Conservation (phyloP, 2,329 filamentous ascomycete species). For the Talaromyces sp. region DNA sequence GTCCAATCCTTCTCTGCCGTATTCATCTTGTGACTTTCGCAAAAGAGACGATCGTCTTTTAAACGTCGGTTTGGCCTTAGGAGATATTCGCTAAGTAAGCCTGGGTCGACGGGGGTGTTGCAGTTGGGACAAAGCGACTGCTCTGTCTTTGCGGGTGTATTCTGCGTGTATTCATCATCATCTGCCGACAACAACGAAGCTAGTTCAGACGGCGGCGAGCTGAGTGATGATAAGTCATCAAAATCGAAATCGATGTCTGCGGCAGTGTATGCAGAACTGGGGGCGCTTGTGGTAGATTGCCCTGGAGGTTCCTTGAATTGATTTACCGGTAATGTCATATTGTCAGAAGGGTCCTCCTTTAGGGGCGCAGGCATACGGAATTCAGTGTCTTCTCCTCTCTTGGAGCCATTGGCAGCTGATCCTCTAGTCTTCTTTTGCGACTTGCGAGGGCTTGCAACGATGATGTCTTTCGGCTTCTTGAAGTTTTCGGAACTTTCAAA, state of each 20-base stretch:
- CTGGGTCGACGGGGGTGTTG: slow-evolving; percentile 55
- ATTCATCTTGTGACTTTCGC: slow-evolving; percentile 58
- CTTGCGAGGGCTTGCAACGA: background rate
- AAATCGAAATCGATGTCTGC: slow-evolving; percentile 23
- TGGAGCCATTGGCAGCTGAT: background rate
- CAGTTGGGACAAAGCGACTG: slow-evolving; percentile 65
- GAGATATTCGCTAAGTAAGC: slow-evolving; percentile 54
- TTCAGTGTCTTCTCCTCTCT: background rate
- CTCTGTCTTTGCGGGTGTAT: background rate
- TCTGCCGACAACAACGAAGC: background rate
- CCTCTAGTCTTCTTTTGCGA: background rate
- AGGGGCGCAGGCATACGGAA: slow-evolving; percentile 14
- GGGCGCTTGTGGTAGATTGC: slow-evolving; percentile 24
- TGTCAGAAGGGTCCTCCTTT: background rate
- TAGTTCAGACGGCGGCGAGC: slow-evolving; percentile 23
- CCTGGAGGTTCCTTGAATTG: slow-evolving; percentile 27
- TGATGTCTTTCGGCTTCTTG: background rate
- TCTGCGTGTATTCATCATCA: background rate
- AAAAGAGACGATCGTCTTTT: slow-evolving; percentile 53
- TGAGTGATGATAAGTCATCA: slow-evolving; percentile 27
- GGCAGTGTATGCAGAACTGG: slow-evolving; percentile 30
- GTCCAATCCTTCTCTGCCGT: slow-evolving; percentile 52
- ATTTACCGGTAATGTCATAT: background rate
- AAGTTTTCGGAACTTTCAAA: background rate
- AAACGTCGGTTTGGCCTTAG: slow-evolving; percentile 33